Percentiles rank a stretch among this genome's conserved stretches.
phyloP scores from a whole-genome alignment of 176 grass and related monocot species.

The Pharus latifolius region DNA sequence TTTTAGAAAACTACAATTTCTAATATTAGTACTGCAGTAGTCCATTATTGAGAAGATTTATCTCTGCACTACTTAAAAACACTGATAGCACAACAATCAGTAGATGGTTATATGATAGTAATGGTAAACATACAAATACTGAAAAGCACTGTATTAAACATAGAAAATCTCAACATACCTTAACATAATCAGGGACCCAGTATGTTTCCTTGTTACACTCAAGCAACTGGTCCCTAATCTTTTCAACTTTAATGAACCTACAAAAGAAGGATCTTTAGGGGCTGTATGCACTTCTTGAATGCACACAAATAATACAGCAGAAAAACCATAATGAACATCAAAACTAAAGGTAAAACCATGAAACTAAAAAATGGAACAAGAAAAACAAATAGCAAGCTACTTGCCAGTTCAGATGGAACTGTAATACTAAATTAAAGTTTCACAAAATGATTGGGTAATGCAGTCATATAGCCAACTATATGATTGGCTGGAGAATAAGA shows the following conservation, averaged over 20 bases:
- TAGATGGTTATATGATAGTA: too few species aligned
- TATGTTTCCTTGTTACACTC: conserved; percentile 93
- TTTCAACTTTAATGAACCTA: conserved; percentile 98
- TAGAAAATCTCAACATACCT: conserved; percentile 43
- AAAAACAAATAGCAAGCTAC: not conserved
- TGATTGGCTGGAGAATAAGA: not conserved
- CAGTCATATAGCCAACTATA: not conserved
- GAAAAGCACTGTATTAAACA: not conserved
- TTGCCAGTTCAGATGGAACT: not conserved
- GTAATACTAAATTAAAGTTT: too few species aligned
- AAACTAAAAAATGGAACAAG: not conserved
- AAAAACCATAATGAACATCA: not conserved
- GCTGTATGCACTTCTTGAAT: too few species aligned
- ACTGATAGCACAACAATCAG: too few species aligned
- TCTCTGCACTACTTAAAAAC: too few species aligned
- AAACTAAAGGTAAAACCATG: not conserved
- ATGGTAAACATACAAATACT: too few species aligned
- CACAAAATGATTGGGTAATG: too few species aligned
- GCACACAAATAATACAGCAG: not conserved
- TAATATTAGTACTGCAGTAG: too few species aligned
- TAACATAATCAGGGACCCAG: conserved; percentile 98
- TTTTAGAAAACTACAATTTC: too few species aligned
- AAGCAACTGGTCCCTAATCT: conserved; percentile 86
- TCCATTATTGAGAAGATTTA: too few species aligned
- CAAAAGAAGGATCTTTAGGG: too few species aligned